Evolutionary conservation across 2,329 filamentous ascomycete genomes (phyloP), one percentile per base, ranked within the genome.

Genomic region (Alternaria sp.): DNA sequence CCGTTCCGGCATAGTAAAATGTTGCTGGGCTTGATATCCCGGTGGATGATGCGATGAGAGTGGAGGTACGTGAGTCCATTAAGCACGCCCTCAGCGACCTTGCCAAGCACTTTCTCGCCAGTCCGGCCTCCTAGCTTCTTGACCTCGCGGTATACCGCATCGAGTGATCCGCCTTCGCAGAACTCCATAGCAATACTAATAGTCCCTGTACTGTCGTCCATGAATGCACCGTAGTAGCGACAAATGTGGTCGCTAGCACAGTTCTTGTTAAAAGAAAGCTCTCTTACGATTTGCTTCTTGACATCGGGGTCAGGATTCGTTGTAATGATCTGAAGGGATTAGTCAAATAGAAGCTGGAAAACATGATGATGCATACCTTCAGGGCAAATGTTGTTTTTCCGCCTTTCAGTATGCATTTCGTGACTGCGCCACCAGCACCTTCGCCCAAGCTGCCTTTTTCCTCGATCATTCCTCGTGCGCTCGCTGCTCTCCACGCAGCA

Each of bases 161-260:
- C 94, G 20, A 99, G 86, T 47, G 93, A 97, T 54, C 95, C 95
- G 59, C 95, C 95, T 80, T 98, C 95, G 77, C 95, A 99, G 73
- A 96, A 98, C 78, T 99, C 95, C 95, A 99, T 99, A 58, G 93
- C 94, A 75, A 99, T 99, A 48, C 93, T 97, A 68, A 99, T 98
- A 48, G 94, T 98, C 51, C 94, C 93, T 9, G 93, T 96, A n/a
- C 93, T 91, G 59, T 95, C 91, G 76, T 99, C 94, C 77, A 96
- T 92, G 77, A 98, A 99, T 41, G 94, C 94, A 65, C 95, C 95
- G 74, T 97, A 99, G 81, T 99, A 99, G 65, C 91, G 89, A 81
- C 95, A 99, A 73, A 99, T 99, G 78, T 98, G 93, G 61, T 95
- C 91, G 5, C 93, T 97, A 6, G 92, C 93, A 77, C 95, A 98